Evolutionary conservation across 768 basidiomycete species (phyloP).

Genomic region (Fibroporia radiculosa): DNA sequence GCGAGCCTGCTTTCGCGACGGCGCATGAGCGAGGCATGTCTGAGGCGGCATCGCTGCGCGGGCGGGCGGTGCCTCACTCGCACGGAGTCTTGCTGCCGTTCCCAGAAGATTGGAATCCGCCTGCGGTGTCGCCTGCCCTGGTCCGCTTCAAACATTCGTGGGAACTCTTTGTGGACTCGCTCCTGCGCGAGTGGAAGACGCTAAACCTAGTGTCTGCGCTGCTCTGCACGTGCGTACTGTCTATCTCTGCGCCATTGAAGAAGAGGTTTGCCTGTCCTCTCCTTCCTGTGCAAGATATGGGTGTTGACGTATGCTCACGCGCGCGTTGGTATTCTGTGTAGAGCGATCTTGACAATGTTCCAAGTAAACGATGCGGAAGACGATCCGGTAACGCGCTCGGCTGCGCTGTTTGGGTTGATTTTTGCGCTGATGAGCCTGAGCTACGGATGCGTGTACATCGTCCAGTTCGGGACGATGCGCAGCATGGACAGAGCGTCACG

Average conservation of each 20-base stretch:
- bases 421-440: conserved; percentile 64
- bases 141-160: conserved; percentile 57
- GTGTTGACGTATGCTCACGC: background rate
- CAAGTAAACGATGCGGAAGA: conserved; percentile 43
- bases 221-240: conserved; percentile 35
- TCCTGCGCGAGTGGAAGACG: conserved; percentile 73
- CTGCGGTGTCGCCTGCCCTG: conserved; percentile 54
- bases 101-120: conserved; percentile 30
- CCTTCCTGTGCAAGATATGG: background rate
- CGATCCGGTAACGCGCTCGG: conserved; percentile 56
- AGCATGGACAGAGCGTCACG: conserved; percentile 63
- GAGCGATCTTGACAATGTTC: conserved; percentile 65
- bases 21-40: background rate
- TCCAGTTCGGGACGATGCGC: conserved; percentile 65
- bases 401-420: conserved; percentile 55
- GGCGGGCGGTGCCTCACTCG: conserved; percentile 1
- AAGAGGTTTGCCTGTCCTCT: background rate
- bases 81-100: conserved; percentile 18
- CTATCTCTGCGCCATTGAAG: conserved; percentile 1
- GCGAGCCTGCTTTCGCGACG: conserved; percentile 3
- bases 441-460: conserved; percentile 68
- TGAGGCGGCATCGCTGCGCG: background rate
- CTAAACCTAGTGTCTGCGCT: conserved; percentile 67
- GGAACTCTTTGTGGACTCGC: conserved; percentile 64
- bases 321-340: background rate